Percentiles rank a stretch among this genome's conserved stretches.
Evolutionary conservation across 805 yeast species (phyloP).

Genomic region (Candida succiphila): DNA sequence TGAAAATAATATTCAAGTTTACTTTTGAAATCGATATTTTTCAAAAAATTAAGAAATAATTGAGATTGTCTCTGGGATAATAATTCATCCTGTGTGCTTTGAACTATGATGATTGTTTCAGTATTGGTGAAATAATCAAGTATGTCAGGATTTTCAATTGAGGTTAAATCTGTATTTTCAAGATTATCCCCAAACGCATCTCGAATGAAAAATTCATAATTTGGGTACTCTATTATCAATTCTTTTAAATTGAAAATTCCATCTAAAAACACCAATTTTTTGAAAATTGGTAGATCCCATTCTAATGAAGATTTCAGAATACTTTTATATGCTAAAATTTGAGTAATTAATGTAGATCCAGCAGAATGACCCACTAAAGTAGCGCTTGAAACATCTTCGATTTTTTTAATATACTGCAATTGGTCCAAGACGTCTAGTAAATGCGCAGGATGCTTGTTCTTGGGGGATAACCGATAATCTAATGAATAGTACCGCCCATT

Average conservation of each 20-base stretch:
- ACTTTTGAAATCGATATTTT: conserved; percentile 4
- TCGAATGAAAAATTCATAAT: conserved; percentile 43
- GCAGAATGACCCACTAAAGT: conserved; percentile 67
- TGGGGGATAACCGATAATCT: conserved; percentile 64
- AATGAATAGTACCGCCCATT: conserved; percentile 27
- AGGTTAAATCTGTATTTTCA: no score
- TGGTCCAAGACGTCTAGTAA: conserved; percentile 43
- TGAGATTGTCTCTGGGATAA: conserved; percentile 41
- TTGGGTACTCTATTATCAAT: conserved; percentile 51
- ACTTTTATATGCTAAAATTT: conserved; percentile 26
- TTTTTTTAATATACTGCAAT: conserved; percentile 17
- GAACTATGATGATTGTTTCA: conserved; percentile 32
- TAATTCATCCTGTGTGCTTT: conserved; percentile 61
- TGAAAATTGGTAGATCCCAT: conserved; percentile 9
- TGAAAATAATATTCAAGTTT: conserved; percentile 18
- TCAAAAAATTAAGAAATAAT: conserved; percentile 26
- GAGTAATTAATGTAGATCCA: conserved; percentile 62
- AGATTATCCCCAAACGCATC: conserved; percentile 37
- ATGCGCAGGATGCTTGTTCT: conserved; percentile 51
- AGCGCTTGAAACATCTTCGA: conserved; percentile 12
- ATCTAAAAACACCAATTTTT: conserved; percentile 37
- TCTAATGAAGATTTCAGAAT: conserved; percentile 4
- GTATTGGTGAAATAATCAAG: conserved; percentile 9
- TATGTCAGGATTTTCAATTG: no score
- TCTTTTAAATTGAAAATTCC: conserved; percentile 55